Evolutionary conservation across 306 rosid genomes (phyloP), one percentile per base, ranked within the genome.

Genomic region (Leucaena leucocephala): DNA sequence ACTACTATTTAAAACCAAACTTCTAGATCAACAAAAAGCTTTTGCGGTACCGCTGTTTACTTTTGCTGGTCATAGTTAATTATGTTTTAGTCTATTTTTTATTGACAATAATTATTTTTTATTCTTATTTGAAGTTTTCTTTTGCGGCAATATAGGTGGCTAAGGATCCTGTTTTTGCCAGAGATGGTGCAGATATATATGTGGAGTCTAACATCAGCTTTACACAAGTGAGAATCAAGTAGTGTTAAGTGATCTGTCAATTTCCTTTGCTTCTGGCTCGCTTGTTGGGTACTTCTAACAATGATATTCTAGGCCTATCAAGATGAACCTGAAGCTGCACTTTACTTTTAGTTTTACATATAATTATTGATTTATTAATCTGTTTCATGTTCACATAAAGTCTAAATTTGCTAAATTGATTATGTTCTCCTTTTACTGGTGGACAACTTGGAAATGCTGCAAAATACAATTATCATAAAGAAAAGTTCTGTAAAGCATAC

Each of bases 171-270:
- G 84, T 90, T 68, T 95, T 95, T 81, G 49, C 75, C 82, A 85
- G 98, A 80, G 98, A 95, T 45, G 98, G 99, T 54, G 96, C 93
- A 70, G 94, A 95, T 86, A 83, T 95, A 44, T 93, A 91, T 70
- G 97, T 95, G 77, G 94, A 95, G 54, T 89, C 97, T 72, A 93
- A 87, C 76, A 91, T 95, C 82, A 91, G 97, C 93, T 91, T 95
- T 89, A 95, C 98, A n/a, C 91, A 93, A 84, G 99, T 90, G 80
- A 87, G 90, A 74, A 61, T 73, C 54, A 44, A 72, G 71, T 80
- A 65, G 63, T 65, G 38, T 71, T 12, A 19, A 43, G 48, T 73
- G 68, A 68, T 68, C 43, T 66, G 58, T 78, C 40, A 58, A 50
- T 65, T 42, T 35, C 75, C 65, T 45, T 33, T 75, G 13, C 34